Evolutionary conservation across 345 rosid genomes (phyloP).

Genomic region (Pelargonium nanum): DNA sequence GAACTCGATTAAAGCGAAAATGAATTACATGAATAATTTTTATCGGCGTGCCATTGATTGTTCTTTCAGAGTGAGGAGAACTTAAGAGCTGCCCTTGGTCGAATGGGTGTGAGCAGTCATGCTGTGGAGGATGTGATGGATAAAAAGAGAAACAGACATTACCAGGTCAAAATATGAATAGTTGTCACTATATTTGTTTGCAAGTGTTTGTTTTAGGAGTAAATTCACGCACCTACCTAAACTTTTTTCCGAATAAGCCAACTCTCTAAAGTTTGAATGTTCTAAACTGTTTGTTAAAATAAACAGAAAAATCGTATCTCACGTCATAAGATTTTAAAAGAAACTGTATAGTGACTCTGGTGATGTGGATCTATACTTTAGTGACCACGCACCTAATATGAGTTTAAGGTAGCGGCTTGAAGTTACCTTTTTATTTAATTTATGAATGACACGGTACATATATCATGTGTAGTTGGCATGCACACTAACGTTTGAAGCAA

Average conservation of each 20-base stretch:
- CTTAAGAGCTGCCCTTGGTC: conserved; percentile 66
- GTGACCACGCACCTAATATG: too few relatives aligned
- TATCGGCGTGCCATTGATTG: conserved; percentile 1
- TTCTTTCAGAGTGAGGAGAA: conserved; percentile 60
- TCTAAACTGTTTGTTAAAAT: too few relatives aligned
- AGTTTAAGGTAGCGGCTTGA: too few relatives aligned
- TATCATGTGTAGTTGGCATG: conserved; percentile 60
- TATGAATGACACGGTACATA: neutral
- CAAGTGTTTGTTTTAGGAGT: neutral
- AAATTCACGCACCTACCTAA: too few relatives aligned
- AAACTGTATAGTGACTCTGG: too few relatives aligned
- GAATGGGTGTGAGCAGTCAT: conserved; percentile 66
- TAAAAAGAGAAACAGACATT: conserved; percentile 70
- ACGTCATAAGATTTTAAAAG: too few relatives aligned
- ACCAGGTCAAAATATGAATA: conserved; percentile 44
- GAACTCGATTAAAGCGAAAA: neutral
- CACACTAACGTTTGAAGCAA: conserved; percentile 77
- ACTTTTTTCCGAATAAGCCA: too few relatives aligned
- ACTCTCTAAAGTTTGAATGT: too few relatives aligned
- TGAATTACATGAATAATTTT: neutral
- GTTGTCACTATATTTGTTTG: conserved; percentile 7
- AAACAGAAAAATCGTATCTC: too few relatives aligned
- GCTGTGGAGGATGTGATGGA: conserved; percentile 63
- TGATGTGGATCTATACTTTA: too few relatives aligned
- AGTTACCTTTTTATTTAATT: neutral